Evolutionary conservation across 495 filamentous ascomycete species (phyloP).

Genomic region (Aspergillus ellipticus): DNA sequence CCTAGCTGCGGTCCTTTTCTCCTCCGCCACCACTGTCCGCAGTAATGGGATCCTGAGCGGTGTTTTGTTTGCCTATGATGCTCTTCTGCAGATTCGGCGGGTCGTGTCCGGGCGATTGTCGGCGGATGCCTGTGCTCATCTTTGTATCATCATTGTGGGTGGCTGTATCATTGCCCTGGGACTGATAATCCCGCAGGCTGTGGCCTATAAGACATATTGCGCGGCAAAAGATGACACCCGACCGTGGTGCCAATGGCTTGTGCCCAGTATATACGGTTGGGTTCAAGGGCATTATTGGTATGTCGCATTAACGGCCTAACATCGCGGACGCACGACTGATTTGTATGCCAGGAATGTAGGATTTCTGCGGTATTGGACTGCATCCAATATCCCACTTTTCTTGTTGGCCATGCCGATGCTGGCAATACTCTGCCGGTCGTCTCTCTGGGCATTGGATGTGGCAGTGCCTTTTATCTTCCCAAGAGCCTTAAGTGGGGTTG

Average conservation of each 20-base stretch:
- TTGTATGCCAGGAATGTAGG: conserved; percentile 70
- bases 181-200: conserved; percentile 64
- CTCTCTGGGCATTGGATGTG: conserved; percentile 43
- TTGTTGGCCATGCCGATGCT: conserved; percentile 78
- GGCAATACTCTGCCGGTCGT: conserved; percentile 60
- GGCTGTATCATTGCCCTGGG: conserved; percentile 65
- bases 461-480: conserved; percentile 9
- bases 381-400: conserved; percentile 85
- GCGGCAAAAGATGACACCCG: conserved; percentile 32
- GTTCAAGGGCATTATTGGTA: conserved; percentile 92
- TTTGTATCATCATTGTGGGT: conserved; percentile 55
- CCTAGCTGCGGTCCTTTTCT: conserved; percentile 63
- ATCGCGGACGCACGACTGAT: conserved; percentile 11
- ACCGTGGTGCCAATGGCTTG: conserved; percentile 66
- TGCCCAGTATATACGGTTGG: conserved; percentile 88
- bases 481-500: conserved; percentile 6
- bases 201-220: conserved; percentile 77
- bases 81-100: conserved; percentile 28
- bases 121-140: conserved; percentile 32
- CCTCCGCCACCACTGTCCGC: conserved; percentile 68
- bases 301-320: conserved; percentile 13
- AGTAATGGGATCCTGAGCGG: conserved; percentile 89
- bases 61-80: conserved; percentile 62
- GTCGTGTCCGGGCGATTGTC: conserved; percentile 29
- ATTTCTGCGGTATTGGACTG: conserved; percentile 85